Percentiles rank a stretch among this genome's conserved stretches.
Conservation (phyloP, 331 rosid genomes). For the Erythrophleum ivorense region DNA sequence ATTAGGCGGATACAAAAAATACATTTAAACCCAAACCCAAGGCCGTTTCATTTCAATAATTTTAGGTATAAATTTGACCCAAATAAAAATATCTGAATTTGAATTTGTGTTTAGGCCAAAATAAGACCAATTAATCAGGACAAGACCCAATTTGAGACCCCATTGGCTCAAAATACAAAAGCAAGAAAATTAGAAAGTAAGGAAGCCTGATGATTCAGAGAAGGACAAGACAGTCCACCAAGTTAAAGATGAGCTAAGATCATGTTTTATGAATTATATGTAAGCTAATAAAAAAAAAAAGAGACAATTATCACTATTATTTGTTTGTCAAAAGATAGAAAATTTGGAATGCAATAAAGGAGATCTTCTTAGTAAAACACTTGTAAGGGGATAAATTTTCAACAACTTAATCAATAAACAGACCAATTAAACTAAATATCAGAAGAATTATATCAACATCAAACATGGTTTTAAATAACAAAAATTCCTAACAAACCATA, state of each 20-base stretch:
- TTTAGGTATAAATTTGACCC: too few relatives aligned
- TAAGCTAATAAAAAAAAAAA: background rate
- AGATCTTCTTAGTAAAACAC: background rate
- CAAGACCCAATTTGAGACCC: slow-evolving; percentile 51
- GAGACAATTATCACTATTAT: background rate
- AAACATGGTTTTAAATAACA: too few relatives aligned
- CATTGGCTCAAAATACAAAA: slow-evolving; percentile 58
- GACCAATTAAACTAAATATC: background rate
- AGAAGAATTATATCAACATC: too few relatives aligned
- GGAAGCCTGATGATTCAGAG: slow-evolving; percentile 40
- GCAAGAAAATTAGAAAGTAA: slow-evolving; percentile 40
- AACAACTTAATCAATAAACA: background rate
- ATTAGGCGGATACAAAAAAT: too few relatives aligned
- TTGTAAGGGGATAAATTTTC: background rate
- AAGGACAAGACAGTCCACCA: slow-evolving; percentile 55
- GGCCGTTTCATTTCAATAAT: too few relatives aligned
- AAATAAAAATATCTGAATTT: too few relatives aligned
- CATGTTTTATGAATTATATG: slow-evolving; percentile 30
- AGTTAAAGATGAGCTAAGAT: slow-evolving; percentile 67
- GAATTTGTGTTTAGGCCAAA: background rate
- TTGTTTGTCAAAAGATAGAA: too few relatives aligned
- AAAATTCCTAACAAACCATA: too few relatives aligned
- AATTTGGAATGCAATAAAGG: too few relatives aligned
- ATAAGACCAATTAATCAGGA: slow-evolving; percentile 49
- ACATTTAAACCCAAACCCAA: too few relatives aligned